phyloP scores from a whole-genome alignment of 805 yeast genomes.

The Pichia kluyveri region DNA sequence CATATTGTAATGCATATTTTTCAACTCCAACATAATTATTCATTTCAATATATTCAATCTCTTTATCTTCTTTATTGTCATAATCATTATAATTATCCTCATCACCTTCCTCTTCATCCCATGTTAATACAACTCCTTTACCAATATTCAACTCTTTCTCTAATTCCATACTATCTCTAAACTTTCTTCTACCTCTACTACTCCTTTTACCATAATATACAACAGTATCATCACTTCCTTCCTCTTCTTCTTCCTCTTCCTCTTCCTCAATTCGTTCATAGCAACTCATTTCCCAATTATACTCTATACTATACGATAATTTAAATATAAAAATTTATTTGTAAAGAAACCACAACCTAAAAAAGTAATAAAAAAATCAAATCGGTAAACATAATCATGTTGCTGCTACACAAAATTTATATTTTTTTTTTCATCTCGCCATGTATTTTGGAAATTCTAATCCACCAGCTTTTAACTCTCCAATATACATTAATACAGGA shows the following conservation, averaged over 20 bases:
- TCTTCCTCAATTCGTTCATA: background rate
- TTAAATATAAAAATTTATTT: too few species aligned
- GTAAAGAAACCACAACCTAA: too few species aligned
- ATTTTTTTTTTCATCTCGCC: too few species aligned
- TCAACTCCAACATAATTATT: background rate
- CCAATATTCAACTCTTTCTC: background rate
- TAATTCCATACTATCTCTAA: too few species aligned
- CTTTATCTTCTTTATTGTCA: background rate
- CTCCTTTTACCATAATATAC: too few species aligned
- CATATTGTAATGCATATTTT: too few species aligned
- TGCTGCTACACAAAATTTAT: too few species aligned
- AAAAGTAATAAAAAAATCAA: too few species aligned
- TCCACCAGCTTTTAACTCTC: slow-evolving; percentile 1
- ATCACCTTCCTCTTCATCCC: background rate
- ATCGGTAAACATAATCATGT: too few species aligned
- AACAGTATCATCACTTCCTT: too few species aligned
- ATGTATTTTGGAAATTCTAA: background rate
- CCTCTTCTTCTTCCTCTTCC: too few species aligned
- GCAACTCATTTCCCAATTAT: background rate
- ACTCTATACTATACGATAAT: background rate
- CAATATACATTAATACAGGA: background rate
- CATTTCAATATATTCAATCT: background rate
- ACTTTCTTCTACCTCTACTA: too few species aligned
- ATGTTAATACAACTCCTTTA: background rate
- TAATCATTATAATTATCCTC: background rate